Evolutionary conservation across 805 yeast species (phyloP).

Genomic region (Ogataea nakhonphanomensis): DNA sequence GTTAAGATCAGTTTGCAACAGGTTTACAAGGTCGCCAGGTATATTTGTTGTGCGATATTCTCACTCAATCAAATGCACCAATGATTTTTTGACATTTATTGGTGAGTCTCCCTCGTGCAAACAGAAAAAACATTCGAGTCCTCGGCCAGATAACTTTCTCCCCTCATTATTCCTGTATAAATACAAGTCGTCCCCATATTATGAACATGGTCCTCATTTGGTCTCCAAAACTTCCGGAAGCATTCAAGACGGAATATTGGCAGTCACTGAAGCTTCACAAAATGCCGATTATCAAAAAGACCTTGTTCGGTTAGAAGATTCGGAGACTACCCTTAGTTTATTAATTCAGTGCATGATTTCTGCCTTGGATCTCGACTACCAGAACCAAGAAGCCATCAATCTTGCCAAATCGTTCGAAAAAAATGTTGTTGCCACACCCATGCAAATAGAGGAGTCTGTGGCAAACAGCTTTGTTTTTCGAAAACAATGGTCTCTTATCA

Average conservation of each 20-base stretch:
- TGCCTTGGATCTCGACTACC: constrained; percentile 12
- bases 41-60: not conserved
- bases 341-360: constrained; percentile 20
- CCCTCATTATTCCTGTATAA: constrained; percentile 6
- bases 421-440: constrained; percentile 1
- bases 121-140: not conserved
- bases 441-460: not conserved
- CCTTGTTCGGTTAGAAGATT: constrained; percentile 16
- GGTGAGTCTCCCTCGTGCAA: not conserved
- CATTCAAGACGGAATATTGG: constrained; percentile 12
- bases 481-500: constrained; percentile 4
- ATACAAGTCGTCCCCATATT: constrained; percentile 3
- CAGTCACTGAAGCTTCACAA: not conserved
- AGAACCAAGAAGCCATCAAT: constrained; percentile 3
- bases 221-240: constrained; percentile 10
- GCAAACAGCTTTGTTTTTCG: constrained; percentile 5
- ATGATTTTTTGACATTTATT: not conserved
- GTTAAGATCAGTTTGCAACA: constrained; percentile 1
- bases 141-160: not conserved
- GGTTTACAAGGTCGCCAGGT: not conserved
- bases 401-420: constrained; percentile 5
- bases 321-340: constrained; percentile 26
- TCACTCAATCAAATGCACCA: not conserved
- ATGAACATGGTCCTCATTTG: not conserved
- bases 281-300: constrained; percentile 6